Evolutionary conservation across 331 rosid species (phyloP).

Genomic region (Prunus yedoensis): DNA sequence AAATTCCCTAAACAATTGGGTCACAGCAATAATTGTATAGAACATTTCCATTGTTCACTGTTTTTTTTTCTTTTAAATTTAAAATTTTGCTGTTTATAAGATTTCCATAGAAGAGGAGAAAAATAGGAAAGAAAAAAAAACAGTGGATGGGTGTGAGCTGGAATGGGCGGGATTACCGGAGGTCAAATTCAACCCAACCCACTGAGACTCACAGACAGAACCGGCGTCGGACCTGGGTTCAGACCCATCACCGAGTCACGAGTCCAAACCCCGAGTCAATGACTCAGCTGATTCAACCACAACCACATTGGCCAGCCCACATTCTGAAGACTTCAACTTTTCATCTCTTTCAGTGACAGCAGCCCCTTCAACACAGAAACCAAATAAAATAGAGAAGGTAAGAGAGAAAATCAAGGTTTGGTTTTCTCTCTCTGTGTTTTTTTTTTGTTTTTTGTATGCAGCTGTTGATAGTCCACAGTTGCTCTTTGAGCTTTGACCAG

Average conservation of each 20-base stretch:
- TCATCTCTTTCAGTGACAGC: neutral
- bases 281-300: neutral
- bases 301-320: neutral
- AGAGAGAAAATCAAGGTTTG: neutral
- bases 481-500: conserved; percentile 16
- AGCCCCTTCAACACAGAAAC: neutral
- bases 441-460: neutral
- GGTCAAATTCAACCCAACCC: conserved; percentile 16
- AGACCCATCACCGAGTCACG: conserved; percentile 1
- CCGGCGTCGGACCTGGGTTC: conserved; percentile 27
- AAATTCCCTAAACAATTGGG: conserved; percentile 10
- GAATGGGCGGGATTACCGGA: conserved; percentile 30
- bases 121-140: neutral
- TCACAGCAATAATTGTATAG: neutral
- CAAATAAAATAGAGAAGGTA: neutral
- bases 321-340: neutral
- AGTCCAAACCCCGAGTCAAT: neutral
- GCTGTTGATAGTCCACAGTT: conserved; percentile 21
- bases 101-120: neutral
- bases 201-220: neutral
- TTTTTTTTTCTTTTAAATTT: no score
- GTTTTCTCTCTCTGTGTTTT: neutral
- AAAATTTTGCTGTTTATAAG: neutral
- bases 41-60: no score
- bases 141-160: conserved; percentile 26